Evolutionary conservation across 495 filamentous ascomycete species (phyloP).

Genomic region (Staphylotrichum tortipilum): DNA sequence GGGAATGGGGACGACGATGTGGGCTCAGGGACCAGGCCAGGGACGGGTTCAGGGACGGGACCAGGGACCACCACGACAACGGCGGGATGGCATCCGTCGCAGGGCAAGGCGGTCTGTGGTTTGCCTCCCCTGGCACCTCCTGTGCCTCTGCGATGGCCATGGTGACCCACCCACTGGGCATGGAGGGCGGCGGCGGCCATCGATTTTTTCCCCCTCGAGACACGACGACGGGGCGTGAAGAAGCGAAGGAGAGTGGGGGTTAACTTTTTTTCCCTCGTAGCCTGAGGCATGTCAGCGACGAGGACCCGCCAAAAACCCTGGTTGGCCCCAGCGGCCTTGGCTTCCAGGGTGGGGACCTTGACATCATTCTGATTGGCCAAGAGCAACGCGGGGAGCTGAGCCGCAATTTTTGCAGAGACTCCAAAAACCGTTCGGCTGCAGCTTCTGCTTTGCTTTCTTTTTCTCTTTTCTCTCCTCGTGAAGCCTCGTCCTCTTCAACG

Average conservation of each 20-base stretch:
- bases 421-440: slow-evolving; percentile 13
- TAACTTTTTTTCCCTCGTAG: too few relatives aligned
- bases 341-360: too few relatives aligned
- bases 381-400: slow-evolving; percentile 4
- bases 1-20: too few relatives aligned
- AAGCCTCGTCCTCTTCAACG: slow-evolving; percentile 92
- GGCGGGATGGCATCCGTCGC: neutral
- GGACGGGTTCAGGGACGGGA: too few relatives aligned
- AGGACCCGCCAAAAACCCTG: too few relatives aligned
- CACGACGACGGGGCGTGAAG: neutral
- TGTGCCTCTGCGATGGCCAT: neutral
- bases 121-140: neutral
- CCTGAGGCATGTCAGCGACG: too few relatives aligned
- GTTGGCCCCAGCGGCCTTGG: too few relatives aligned
- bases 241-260: slow-evolving; percentile 1
- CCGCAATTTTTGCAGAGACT: slow-evolving; percentile 21
- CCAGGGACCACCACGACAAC: too few relatives aligned
- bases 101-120: neutral
- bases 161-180: slow-evolving; percentile 5
- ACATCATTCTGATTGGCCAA: slow-evolving; percentile 3
- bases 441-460: slow-evolving; percentile 12
- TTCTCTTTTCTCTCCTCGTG: slow-evolving; percentile 40
- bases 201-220: neutral
- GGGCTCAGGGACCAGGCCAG: too few relatives aligned
- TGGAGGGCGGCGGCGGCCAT: too few relatives aligned